Percentiles rank a stretch among this genome's conserved stretches.
Conservation (phyloP, 768 basidiomycete genomes). For the Mycena vulgaris region DNA sequence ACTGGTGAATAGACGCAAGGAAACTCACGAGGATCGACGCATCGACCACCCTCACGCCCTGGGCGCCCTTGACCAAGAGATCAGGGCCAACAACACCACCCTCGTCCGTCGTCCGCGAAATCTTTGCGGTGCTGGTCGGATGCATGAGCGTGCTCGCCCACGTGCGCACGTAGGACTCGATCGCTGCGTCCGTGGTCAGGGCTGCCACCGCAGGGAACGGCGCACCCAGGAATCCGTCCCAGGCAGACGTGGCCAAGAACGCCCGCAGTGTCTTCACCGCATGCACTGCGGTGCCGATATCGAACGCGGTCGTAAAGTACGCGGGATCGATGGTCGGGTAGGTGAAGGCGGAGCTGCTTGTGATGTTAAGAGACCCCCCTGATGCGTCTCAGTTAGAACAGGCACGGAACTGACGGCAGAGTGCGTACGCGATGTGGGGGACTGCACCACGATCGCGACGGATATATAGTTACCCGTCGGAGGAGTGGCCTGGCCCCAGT, state of each 20-base stretch:
- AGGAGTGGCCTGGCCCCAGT: conserved; percentile 18
- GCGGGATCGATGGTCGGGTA: conserved; percentile 25
- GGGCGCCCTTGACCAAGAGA: conserved; percentile 21
- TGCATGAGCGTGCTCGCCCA: conserved; percentile 18
- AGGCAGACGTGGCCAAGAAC: conserved; percentile 27
- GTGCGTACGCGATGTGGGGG: no score
- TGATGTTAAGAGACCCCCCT: conserved; percentile 25
- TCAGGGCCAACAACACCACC: conserved; percentile 29
- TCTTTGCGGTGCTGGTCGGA: conserved; percentile 19
- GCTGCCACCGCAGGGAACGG: no score
- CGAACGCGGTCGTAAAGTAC: no score
- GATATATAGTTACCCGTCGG: conserved; percentile 21
- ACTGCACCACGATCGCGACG: conserved; percentile 2
- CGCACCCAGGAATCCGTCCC: conserved; percentile 13
- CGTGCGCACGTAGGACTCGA: conserved; percentile 27
- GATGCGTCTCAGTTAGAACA: not conserved
- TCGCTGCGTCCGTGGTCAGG: conserved; percentile 6
- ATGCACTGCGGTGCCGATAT: conserved; percentile 11
- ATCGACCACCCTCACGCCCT: no score
- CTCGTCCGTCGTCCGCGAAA: conserved; percentile 9
- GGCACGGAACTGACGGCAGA: not conserved
- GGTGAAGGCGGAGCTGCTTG: conserved; percentile 12
- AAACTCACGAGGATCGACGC: no score
- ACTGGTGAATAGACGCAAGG: no score
- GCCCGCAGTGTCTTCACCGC: not conserved